A percentile compares a stretch with the other conserved stretches of the same genome.
These are phyloP conservation scores for Mycena chlorophos DNA, from an alignment of 768 basidiomycete genomes.

Conservation along the genomic window DNA sequence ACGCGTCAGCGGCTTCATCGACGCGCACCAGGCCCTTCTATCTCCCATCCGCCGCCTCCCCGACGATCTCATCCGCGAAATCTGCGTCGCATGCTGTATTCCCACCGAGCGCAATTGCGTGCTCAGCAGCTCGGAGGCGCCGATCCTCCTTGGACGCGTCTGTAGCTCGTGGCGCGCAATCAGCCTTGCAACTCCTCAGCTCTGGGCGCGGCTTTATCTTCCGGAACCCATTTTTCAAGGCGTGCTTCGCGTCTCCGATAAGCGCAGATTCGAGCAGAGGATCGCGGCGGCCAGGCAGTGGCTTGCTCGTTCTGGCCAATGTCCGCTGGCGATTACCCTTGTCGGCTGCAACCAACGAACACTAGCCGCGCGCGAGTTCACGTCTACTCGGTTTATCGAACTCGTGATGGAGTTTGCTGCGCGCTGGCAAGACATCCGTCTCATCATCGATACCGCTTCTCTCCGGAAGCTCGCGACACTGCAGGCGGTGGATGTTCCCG, in stretches of 20 bases:
- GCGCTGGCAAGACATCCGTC: not conserved
- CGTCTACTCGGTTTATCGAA: not conserved
- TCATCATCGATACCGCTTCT: not conserved
- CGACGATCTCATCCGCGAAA: constrained; percentile 5
- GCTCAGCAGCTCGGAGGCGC: constrained; percentile 8
- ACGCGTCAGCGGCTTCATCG: not conserved
- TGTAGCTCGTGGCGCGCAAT: constrained; percentile 16
- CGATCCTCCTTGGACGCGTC: constrained; percentile 14
- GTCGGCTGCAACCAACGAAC: not conserved
- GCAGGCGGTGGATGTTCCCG: not conserved
- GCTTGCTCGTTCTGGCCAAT: constrained; percentile 5
- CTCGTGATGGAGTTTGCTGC: not conserved
- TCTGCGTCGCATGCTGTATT: constrained; percentile 13
- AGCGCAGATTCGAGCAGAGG: not conserved
- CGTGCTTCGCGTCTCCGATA: not conserved
- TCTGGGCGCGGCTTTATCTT: constrained; percentile 1
- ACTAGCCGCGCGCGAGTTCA: not conserved
- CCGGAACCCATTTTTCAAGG: not conserved
- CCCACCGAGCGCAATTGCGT: constrained; percentile 12
- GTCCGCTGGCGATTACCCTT: constrained; percentile 3
- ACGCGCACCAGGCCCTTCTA: not conserved
- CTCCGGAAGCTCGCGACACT: not conserved
- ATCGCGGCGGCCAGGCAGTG: not conserved
- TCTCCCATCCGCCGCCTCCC: not conserved
- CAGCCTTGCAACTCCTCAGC: constrained; percentile 8